Evolutionary conservation across 352 stramenopile species (phyloP), one percentile per base, ranked within the genome.

Genomic region (Paralagenidium karlingii): DNA sequence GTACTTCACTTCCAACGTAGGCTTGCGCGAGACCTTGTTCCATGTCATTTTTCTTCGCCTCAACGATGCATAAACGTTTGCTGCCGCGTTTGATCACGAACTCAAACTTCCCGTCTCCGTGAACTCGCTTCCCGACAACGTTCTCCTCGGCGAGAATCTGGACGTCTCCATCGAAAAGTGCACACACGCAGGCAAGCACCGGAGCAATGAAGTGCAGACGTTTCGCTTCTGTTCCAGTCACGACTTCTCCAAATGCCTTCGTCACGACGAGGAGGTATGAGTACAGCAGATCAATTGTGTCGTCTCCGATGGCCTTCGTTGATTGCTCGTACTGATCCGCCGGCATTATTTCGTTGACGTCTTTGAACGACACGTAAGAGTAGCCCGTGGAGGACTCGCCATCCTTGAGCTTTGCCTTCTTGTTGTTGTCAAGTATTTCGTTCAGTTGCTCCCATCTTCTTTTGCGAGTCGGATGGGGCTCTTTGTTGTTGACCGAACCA

Each of bases 31-130:
- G 40, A 22, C 47, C 43, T 24, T 60, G 51, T 18, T 44, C 27
- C 8, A 53, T 38, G 31, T 60, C 43, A 34, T 53, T 41, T 41
- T 27, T 26, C 33, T 48, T 60, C 30, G 52, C 52, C 34, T 51
- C 43, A 9, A 60, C 39, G 22, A 60, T 47, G 40, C 40, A 56
- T 16, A 60, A 22, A 29, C 47, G 47, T 49, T 53, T 56, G 19
- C 18, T n/a, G 5, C 43, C 47, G 25, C 51, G 46, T 24, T 55
- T 30, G 42, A 60, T 38, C 24, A 60, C 47, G 18, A 60, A 56
- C 31, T 53, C 47, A 47, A 60, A 56, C 11, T 15, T 26, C 31
- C 39, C 43, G 24, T 53, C 47, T 53, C 33, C 50, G 12, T 58
- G 36, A 24, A 51, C 45, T 34, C 51, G 40, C 28, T 60, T 60